phyloP scores from a whole-genome alignment of 768 basidiomycete genomes.

The Mycena chlorophos region DNA sequence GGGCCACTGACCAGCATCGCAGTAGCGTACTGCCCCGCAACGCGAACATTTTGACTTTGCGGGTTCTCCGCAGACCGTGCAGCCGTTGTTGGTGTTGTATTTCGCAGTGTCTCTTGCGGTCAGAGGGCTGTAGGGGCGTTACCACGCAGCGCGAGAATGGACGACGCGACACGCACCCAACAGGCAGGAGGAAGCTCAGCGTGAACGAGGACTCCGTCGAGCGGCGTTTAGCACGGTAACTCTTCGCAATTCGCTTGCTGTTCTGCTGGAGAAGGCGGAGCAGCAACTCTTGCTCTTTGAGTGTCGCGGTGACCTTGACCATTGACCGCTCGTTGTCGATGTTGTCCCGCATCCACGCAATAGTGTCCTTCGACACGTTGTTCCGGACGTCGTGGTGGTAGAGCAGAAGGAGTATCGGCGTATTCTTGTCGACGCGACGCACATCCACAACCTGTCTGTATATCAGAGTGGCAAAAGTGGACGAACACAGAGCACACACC shows the following conservation, averaged over 20 bases:
- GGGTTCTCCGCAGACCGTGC: constrained; percentile 7
- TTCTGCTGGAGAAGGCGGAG: constrained; percentile 3
- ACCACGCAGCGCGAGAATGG: background rate
- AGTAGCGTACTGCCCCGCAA: constrained; percentile 4
- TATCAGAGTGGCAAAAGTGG: background rate
- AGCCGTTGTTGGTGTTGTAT: constrained; percentile 7
- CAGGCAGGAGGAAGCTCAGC: constrained; percentile 5
- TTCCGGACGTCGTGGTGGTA: constrained; percentile 1
- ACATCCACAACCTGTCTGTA: constrained; percentile 7
- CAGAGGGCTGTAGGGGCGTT: background rate
- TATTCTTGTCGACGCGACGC: background rate
- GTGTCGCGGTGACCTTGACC: background rate
- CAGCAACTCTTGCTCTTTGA: constrained; percentile 10
- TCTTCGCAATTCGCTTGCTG: constrained; percentile 1
- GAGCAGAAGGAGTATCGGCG: constrained; percentile 6
- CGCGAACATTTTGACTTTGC: constrained; percentile 2
- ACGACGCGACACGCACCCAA: constrained; percentile 1
- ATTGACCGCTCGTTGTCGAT: background rate
- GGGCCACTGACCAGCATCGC: background rate
- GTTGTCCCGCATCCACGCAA: background rate
- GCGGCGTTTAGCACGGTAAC: background rate
- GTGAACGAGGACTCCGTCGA: background rate
- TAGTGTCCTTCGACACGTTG: background rate
- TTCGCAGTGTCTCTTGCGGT: constrained; percentile 5
- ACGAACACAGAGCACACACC: background rate